Evolutionary conservation across 2,329 filamentous ascomycete species (phyloP).

Genomic region (Phialophora tarda): DNA sequence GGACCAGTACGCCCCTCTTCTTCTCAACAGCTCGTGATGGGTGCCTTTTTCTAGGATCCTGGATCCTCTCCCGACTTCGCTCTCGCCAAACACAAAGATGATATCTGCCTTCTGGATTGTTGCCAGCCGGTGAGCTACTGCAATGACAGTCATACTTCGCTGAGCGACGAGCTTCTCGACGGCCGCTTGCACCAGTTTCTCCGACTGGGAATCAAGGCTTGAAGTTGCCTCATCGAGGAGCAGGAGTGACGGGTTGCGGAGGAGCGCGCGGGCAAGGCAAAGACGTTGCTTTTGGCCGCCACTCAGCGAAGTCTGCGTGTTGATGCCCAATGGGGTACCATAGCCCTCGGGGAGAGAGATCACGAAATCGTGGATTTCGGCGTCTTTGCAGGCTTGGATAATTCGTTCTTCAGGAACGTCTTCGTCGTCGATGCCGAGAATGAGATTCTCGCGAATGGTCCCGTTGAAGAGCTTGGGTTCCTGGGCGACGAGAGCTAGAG

Average conservation of each 20-base stretch:
- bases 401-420: constrained; percentile 49
- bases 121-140: constrained; percentile 76
- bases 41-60: constrained; percentile 66
- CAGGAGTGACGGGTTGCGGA: constrained; percentile 59
- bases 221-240: constrained; percentile 66
- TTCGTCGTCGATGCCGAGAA: constrained; percentile 50
- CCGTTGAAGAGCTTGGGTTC: constrained; percentile 55
- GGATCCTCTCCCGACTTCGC: constrained; percentile 45
- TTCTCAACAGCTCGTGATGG: constrained; percentile 62
- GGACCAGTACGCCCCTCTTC: constrained; percentile 58
- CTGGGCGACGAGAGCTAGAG: constrained; percentile 49
- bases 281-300: constrained; percentile 64
- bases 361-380: constrained; percentile 61
- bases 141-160: constrained; percentile 66
- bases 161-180: constrained; percentile 66
- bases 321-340: constrained; percentile 55
- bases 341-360: constrained; percentile 59
- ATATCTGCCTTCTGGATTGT: constrained; percentile 79
- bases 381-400: constrained; percentile 55
- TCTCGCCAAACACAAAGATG: constrained; percentile 78
- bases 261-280: constrained; percentile 61
- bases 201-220: constrained; percentile 68
- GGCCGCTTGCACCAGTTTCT: constrained; percentile 70
- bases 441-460: constrained; percentile 55
- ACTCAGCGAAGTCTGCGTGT: constrained; percentile 55